These are phyloP conservation scores for Papiliotrema laurentii DNA, from an alignment of 1,284 basidiomycete genomes.

Conservation along the genomic window DNA sequence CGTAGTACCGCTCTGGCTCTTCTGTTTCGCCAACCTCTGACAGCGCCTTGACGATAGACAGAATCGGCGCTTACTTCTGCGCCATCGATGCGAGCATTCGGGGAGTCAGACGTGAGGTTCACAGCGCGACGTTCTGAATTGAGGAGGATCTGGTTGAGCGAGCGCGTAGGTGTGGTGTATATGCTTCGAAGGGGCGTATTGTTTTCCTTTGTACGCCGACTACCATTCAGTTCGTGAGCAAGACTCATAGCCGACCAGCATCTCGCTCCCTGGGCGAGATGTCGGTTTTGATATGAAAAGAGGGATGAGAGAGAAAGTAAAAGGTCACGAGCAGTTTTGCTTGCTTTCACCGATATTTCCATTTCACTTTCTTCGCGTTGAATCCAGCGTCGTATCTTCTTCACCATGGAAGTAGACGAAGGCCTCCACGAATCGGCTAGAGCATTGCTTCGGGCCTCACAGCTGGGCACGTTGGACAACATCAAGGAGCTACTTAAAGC, in stretches of 20 bases:
- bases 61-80: no score
- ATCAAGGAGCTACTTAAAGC: slow-evolving; percentile 59
- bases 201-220: no score
- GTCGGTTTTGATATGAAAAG: no score
- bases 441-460: slow-evolving; percentile 25
- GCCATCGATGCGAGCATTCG: no score
- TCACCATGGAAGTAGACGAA: slow-evolving; percentile 1
- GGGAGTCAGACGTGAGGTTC: no score
- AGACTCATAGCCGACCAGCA: no score
- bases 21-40: slow-evolving; percentile 1
- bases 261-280: no score
- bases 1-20: slow-evolving; percentile 1
- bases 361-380: not conserved
- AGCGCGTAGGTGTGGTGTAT: not conserved
- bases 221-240: no score
- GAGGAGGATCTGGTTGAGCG: not conserved
- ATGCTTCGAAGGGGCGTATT: not conserved
- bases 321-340: not conserved
- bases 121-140: no score
- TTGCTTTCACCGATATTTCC: not conserved
- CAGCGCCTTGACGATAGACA: no score
- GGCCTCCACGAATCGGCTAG: slow-evolving; percentile 21
- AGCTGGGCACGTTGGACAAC: slow-evolving; percentile 50
- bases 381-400: not conserved
- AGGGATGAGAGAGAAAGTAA: no score